Conservation (phyloP, 2,329 filamentous ascomycete genomes). For the Mollisiaceae sp. region DNA sequence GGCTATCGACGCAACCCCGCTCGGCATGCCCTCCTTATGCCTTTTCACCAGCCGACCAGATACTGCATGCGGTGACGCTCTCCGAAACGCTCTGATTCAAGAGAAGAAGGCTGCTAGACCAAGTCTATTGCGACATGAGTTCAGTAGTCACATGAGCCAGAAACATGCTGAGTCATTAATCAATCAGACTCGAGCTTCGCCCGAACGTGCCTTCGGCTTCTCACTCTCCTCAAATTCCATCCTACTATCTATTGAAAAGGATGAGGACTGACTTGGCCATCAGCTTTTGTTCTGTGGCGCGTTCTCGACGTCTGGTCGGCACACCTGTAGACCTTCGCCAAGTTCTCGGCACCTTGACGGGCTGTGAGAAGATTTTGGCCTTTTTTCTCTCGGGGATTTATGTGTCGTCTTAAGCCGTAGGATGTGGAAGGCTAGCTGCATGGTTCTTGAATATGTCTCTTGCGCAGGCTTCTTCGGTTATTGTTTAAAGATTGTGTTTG, state of each 20-base stretch:
- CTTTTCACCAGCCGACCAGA: not conserved
- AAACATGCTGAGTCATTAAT: constrained; percentile 4
- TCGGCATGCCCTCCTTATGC: not conserved
- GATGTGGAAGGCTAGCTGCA: too few relatives aligned
- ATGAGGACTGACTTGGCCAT: not conserved
- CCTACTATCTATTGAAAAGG: not conserved
- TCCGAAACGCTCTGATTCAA: not conserved
- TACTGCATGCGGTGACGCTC: not conserved
- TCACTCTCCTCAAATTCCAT: not conserved
- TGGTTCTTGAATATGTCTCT: too few relatives aligned
- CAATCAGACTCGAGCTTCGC: not conserved
- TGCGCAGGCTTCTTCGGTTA: too few relatives aligned
- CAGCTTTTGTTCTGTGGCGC: not conserved
- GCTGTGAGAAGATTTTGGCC: too few relatives aligned
- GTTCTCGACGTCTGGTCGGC: not conserved
- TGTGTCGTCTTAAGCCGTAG: too few relatives aligned
- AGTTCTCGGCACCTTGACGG: not conserved
- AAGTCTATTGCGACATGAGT: not conserved
- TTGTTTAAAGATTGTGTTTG: too few relatives aligned
- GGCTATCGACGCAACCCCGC: not conserved
- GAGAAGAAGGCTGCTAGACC: not conserved
- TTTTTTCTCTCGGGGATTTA: too few relatives aligned
- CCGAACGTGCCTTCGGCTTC: constrained; percentile 8
- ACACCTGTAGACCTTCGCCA: not conserved
- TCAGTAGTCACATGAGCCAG: not conserved